These are phyloP conservation scores for Moricandia moricandioides DNA, from an alignment of 345 rosid species.

Conservation along the genomic window DNA sequence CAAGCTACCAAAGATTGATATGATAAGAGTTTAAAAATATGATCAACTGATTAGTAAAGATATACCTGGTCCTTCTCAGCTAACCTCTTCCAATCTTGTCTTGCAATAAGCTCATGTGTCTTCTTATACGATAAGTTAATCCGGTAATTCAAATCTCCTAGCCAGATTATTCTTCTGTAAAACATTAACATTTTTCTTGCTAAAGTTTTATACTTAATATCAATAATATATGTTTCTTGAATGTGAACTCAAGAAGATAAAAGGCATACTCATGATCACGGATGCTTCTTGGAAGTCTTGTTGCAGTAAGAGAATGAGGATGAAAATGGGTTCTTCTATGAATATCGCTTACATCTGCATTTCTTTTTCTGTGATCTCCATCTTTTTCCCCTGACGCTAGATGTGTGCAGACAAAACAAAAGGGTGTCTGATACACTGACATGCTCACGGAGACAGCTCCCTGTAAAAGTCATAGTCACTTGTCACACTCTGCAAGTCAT, in stretches of 20 bases:
- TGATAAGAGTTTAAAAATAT: background rate
- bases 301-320: slow-evolving; percentile 40
- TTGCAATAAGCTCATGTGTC: slow-evolving; percentile 61
- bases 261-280: slow-evolving; percentile 72
- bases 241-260: background rate
- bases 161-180: slow-evolving; percentile 69
- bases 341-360: slow-evolving; percentile 78
- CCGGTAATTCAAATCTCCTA: slow-evolving; percentile 92
- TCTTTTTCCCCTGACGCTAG: slow-evolving; percentile 88
- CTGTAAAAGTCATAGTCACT: slow-evolving; percentile 39
- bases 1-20: slow-evolving; percentile 49
- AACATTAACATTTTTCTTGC: slow-evolving; percentile 17
- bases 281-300: slow-evolving; percentile 62
- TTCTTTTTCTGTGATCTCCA: slow-evolving; percentile 76
- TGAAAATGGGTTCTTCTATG: slow-evolving; percentile 67
- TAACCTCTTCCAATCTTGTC: slow-evolving; percentile 63
- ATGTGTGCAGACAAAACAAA: slow-evolving; percentile 83
- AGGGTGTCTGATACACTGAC: slow-evolving; percentile 79
- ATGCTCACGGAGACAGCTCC: slow-evolving; percentile 90
- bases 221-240: background rate
- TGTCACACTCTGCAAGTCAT: slow-evolving; percentile 4
- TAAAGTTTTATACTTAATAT: background rate
- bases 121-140: slow-evolving; percentile 68
- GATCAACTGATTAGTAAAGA: background rate
- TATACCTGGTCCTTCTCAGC: slow-evolving; percentile 76